Percentiles rank a stretch among this genome's conserved stretches.
These are phyloP conservation scores for Nakazawaea holstii DNA, from an alignment of 805 yeast genomes.

Conservation along the genomic window DNA sequence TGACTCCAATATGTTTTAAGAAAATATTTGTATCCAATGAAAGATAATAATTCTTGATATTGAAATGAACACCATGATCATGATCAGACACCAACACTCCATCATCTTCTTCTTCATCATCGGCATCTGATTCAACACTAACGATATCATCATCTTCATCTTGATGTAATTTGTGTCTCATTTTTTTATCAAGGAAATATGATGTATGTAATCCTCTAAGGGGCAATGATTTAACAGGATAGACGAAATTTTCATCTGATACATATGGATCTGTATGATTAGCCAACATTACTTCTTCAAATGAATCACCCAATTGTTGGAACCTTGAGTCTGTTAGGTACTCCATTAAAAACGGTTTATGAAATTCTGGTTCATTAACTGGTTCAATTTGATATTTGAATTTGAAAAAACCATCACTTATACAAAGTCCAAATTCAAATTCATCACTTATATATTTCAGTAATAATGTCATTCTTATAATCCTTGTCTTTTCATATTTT, in stretches of 20 bases:
- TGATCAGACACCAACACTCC: conserved; percentile 16
- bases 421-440: conserved; percentile 43
- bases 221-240: background rate
- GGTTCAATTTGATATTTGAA: conserved; percentile 20
- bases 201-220: background rate
- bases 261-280: background rate
- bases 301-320: conserved; percentile 30
- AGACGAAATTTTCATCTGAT: background rate
- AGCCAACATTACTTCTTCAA: conserved; percentile 15
- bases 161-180: conserved; percentile 14
- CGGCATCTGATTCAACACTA: conserved; percentile 26
- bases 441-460: conserved; percentile 47
- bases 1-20: conserved; percentile 75
- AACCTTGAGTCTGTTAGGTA: conserved; percentile 33
- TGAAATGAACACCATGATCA: conserved; percentile 16
- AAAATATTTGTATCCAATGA: conserved; percentile 76
- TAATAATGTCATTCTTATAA: conserved; percentile 44
- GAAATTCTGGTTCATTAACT: background rate
- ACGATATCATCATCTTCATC: conserved; percentile 22
- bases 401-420: conserved; percentile 39
- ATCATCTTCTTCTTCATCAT: conserved; percentile 22
- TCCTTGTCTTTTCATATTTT: conserved; percentile 44
- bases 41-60: conserved; percentile 26
- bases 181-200: background rate
- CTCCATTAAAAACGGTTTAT: background rate